Conservation (phyloP, 352 stramenopile species). For the Poterioochromonas sp. region DNA sequence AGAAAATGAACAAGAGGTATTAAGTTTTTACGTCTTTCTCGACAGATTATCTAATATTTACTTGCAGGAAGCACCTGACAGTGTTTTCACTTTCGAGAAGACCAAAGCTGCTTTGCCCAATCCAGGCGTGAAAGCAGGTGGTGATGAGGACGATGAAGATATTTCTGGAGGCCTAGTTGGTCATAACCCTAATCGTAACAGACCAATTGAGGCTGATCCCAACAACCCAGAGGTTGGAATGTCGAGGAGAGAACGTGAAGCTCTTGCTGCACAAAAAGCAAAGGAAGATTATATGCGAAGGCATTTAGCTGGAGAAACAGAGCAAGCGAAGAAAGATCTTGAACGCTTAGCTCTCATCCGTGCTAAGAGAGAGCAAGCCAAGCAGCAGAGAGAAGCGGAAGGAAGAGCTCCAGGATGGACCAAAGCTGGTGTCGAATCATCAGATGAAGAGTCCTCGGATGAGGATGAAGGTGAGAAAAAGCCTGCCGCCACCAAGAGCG, state of each 20-base stretch:
- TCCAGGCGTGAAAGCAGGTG: background rate
- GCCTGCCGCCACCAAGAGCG: background rate
- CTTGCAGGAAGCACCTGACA: constrained; percentile 22
- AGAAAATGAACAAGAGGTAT: background rate
- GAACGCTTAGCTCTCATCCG: constrained; percentile 32
- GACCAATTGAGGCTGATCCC: background rate
- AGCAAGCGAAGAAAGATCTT: constrained; percentile 27
- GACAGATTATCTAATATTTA: background rate
- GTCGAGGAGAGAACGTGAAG: constrained; percentile 32
- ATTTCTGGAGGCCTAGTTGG: background rate
- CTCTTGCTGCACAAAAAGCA: constrained; percentile 20
- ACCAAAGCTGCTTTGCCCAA: background rate
- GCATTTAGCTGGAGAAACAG: constrained; percentile 25
- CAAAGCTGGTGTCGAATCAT: background rate
- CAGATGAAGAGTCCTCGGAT: background rate
- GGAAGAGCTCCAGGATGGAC: background rate
- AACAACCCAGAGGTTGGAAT: background rate
- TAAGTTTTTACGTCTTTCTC: background rate
- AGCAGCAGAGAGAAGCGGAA: constrained; percentile 34
- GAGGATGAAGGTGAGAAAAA: background rate
- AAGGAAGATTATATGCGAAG: constrained; percentile 33
- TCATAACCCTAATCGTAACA: background rate
- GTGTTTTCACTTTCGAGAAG: constrained; percentile 12
- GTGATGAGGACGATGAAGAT: background rate
- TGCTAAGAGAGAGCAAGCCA: constrained; percentile 24